Base-by-base conservation (phyloP, 2,329 filamentous ascomycete species). In the Dothistroma pini region DNA sequence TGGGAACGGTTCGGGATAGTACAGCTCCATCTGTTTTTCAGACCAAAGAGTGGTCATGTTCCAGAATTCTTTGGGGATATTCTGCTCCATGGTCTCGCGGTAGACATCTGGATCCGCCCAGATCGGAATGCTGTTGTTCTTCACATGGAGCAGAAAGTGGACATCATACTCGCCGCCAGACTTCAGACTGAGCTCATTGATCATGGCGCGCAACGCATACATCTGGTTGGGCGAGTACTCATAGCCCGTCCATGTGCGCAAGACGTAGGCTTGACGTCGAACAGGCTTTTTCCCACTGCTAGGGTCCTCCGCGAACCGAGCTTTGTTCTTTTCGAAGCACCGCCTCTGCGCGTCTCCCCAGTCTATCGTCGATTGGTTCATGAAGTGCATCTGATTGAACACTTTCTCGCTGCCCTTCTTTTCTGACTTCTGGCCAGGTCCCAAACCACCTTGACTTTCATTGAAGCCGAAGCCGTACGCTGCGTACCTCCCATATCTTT, bases 41-140 rank as follows among this genome's bases (percentile, higher is more conserved):
- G 91, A 95, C 95, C 95, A 99, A 7, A 97, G 82, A 0, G 90
- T 96, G 21, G 90, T 90, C 72, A 99, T 87, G 52, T 90, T 90
- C 67, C 85, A 88, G 77, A 99, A 97, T 72, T 99, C 95, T 66
- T 86, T 82, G 0, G 95, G 90, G 12, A 93, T 83, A 29, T 84
- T 84, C 54, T 89, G 85, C 56, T 84, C 80, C 72, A 89, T 88
- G 60, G 82, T 88, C 71, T 81, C 82, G 72, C 83, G 80, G 78
- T 88, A 97, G 54, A 81, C 81, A 52, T 86, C 84, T 56, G 86
- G 80, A 67, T 91, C 88, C 0, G 89, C 89, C 88, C 89, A 95
- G 69, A 96, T 86, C 9, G 90, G 89, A 63, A 92, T 79, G 63
- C 80, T 83, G 58, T 85, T 84, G 70, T 96, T 89, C 75, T 90